phyloP scores from a whole-genome alignment of 2,329 filamentous ascomycete species.

The Pseudogymnoascus sp. region DNA sequence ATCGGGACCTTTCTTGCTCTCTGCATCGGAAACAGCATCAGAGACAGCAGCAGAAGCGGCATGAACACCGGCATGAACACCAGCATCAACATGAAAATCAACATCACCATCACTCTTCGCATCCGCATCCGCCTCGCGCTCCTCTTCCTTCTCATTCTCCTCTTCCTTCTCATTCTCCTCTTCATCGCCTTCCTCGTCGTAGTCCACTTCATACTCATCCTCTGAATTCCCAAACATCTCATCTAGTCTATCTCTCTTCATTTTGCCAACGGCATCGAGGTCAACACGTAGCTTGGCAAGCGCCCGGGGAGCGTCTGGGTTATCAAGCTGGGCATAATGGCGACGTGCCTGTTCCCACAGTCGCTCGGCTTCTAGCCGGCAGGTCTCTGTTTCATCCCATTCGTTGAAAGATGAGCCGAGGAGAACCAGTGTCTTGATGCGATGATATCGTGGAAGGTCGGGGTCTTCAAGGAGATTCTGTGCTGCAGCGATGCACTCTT shows the following conservation, averaged over 20 bases:
- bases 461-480: background rate
- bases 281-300: background rate
- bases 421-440: background rate
- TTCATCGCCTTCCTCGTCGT: background rate
- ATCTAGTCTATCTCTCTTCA: background rate
- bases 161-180: background rate
- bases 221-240: background rate
- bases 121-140: background rate
- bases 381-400: background rate
- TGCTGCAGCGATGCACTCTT: background rate
- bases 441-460: background rate
- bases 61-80: slow-evolving; percentile 23
- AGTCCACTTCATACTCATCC: background rate
- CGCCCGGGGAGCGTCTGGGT: background rate
- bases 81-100: slow-evolving; percentile 25
- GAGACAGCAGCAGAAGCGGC: slow-evolving; percentile 12
- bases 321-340: background rate
- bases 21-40: background rate
- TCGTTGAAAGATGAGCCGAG: background rate
- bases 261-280: background rate
- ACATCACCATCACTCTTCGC: slow-evolving; percentile 26
- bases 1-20: background rate
- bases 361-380: background rate
- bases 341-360: background rate
- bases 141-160: background rate